Base-by-base conservation (phyloP, 345 rosid genomes). In the Conringia planisiliqua region DNA sequence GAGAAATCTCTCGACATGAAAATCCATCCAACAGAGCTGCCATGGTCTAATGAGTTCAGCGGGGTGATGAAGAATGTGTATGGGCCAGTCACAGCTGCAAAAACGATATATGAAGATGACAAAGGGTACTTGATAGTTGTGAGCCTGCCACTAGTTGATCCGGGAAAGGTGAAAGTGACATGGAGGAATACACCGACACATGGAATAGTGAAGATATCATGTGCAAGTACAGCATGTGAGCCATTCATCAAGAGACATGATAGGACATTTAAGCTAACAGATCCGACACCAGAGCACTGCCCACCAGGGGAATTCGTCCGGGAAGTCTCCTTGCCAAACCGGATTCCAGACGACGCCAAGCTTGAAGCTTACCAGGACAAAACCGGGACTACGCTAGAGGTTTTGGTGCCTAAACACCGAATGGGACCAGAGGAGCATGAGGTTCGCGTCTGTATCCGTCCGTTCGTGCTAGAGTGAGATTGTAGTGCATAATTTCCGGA, bases 271-370 rank as follows among this genome's bases (percentile, higher is more conserved):
- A 92, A 89, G 87, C 89, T 89, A 81, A 85, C 96, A 18, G 97
- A 92, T 84, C 92, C 93, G 60, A 74, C 89, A 42, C 89, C 97
- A 11, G 97, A 92, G 86, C 96, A 92, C 77, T 92, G 96, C 90
- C 92, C 96, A 66, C 97, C 90, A 0, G 97, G 97, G 70, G 96
- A 89, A 65, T 92, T 92, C 52, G 78, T 90, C 18, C 80, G 97
- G 27, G 93, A 87, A 67, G 86, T 92, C 57, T 84, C 89, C 75
- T 84, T 92, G 20, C 90, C 90, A 0, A 88, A 84, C 78, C 87
- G 89, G 62, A 92, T 92, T 69, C 96, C 96, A 24, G 97, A 92
- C 75, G 96, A 89, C 69, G 97, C 97, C 22, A 79, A 83, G 71
- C 85, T 92, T 44, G 96, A 92, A 81, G 97, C 97, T 66, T 89